Evolutionary conservation across 2,329 filamentous ascomycete species (phyloP).

Genomic region (Hypoxylon sp.): DNA sequence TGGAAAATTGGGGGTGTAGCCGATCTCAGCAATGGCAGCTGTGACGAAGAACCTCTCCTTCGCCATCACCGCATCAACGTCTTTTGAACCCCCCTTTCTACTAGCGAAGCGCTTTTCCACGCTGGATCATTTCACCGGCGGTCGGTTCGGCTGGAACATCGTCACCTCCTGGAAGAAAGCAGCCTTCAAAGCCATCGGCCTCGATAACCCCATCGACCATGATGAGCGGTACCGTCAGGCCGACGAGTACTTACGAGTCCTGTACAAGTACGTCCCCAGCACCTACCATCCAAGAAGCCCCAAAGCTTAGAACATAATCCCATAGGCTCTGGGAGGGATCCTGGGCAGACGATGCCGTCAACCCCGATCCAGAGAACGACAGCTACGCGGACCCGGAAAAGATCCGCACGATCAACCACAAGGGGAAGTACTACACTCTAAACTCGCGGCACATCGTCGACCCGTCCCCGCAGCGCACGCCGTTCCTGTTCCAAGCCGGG

Average conservation of each 20-base stretch:
- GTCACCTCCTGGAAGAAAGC: slow-evolving; percentile 68
- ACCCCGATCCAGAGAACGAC: slow-evolving; percentile 65
- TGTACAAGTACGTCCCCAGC: slow-evolving; percentile 67
- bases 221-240: slow-evolving; percentile 72
- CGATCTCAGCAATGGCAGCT: slow-evolving; percentile 74
- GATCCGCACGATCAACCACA: slow-evolving; percentile 71
- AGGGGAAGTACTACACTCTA: slow-evolving; percentile 66
- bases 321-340: slow-evolving; percentile 65
- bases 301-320: slow-evolving; percentile 6
- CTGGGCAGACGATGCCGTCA: slow-evolving; percentile 69
- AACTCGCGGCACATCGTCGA: slow-evolving; percentile 62
- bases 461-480: slow-evolving; percentile 68
- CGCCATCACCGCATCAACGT: slow-evolving; percentile 72
- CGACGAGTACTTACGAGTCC: slow-evolving; percentile 70
- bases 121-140: slow-evolving; percentile 71
- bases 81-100: slow-evolving; percentile 72
- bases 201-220: slow-evolving; percentile 69
- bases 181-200: slow-evolving; percentile 71
- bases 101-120: slow-evolving; percentile 73
- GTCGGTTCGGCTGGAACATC: slow-evolving; percentile 75
- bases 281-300: not conserved
- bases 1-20: slow-evolving; percentile 59
- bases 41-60: slow-evolving; percentile 74
- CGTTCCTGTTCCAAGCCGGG: slow-evolving; percentile 70
- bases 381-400: slow-evolving; percentile 69